Evolutionary conservation across 75 land plant genomes (phyloP).

Genomic region (Cryptomeria japonica): DNA sequence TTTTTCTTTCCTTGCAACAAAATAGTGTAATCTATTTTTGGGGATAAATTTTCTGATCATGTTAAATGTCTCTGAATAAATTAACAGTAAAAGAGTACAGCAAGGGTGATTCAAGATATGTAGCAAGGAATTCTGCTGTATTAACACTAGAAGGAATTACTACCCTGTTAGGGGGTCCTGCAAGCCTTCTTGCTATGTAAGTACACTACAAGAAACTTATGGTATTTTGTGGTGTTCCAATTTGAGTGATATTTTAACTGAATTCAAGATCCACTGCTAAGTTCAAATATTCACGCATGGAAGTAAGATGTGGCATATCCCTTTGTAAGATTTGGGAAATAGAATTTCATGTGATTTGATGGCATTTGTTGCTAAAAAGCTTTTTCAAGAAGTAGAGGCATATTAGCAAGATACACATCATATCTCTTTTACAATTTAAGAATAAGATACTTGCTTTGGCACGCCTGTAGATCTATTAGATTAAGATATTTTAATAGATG

Average conservation of each 20-base stretch:
- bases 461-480: not conserved
- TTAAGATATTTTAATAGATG: not conserved
- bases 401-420: too few species aligned
- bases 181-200: constrained; percentile 82
- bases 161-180: constrained; percentile 81
- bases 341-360: constrained; percentile 5
- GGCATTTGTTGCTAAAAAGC: not conserved
- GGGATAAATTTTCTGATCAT: not conserved
- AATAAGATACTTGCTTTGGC: not conserved
- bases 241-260: not conserved
- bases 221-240: not conserved
- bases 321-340: not conserved
- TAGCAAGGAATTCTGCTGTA: constrained; percentile 66
- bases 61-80: not conserved
- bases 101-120: constrained; percentile 96
- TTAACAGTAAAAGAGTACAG: constrained; percentile 94
- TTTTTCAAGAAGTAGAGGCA: not conserved
- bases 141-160: constrained; percentile 89
- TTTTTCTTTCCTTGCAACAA: not conserved
- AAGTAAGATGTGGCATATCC: not conserved
- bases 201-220: constrained; percentile 3
- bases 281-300: not conserved
- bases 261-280: not conserved
- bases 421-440: not conserved
- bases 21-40: not conserved